These are phyloP conservation scores for Trifolium subterraneum DNA, from an alignment of 306 rosid genomes.

Conservation along the genomic window DNA sequence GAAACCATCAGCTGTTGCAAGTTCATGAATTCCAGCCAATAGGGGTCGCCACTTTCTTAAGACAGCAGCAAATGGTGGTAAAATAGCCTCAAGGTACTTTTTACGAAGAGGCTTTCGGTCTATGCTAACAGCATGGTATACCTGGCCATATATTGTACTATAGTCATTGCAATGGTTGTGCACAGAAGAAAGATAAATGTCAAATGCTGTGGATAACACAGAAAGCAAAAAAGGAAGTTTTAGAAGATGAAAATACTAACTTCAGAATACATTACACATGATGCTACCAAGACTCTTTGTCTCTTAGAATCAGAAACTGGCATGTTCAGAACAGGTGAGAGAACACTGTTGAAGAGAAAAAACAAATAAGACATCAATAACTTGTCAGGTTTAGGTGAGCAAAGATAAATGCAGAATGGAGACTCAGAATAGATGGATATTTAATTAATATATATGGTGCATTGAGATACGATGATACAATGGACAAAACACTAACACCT, in stretches of 20 bases:
- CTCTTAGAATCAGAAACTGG: slow-evolving; percentile 91
- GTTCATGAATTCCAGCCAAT: slow-evolving; percentile 96
- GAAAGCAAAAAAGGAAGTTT: background rate
- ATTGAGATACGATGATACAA: slow-evolving; percentile 3
- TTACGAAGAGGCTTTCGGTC: slow-evolving; percentile 86
- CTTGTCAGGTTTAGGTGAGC: slow-evolving; percentile 5
- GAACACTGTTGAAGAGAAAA: slow-evolving; percentile 70
- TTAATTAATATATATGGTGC: slow-evolving; percentile 10
- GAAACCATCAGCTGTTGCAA: slow-evolving; percentile 83
- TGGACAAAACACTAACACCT: background rate
- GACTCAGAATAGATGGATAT: slow-evolving; percentile 21
- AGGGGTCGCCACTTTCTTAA: slow-evolving; percentile 96
- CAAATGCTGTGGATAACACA: background rate
- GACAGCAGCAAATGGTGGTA: slow-evolving; percentile 90
- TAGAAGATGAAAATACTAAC: slow-evolving; percentile 55
- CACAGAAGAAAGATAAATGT: slow-evolving; percentile 32
- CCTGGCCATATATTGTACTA: slow-evolving; percentile 58
- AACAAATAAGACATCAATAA: slow-evolving; percentile 36
- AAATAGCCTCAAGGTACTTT: slow-evolving; percentile 82
- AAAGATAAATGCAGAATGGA: slow-evolving; percentile 3
- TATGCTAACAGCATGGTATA: slow-evolving; percentile 82
- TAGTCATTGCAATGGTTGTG: slow-evolving; percentile 36
- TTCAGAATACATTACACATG: slow-evolving; percentile 92
- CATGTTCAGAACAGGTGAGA: slow-evolving; percentile 97
- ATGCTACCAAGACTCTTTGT: slow-evolving; percentile 95